Base-by-base conservation (phyloP, 169 alveolate genomes). In the Eimeria acervulina region DNA sequence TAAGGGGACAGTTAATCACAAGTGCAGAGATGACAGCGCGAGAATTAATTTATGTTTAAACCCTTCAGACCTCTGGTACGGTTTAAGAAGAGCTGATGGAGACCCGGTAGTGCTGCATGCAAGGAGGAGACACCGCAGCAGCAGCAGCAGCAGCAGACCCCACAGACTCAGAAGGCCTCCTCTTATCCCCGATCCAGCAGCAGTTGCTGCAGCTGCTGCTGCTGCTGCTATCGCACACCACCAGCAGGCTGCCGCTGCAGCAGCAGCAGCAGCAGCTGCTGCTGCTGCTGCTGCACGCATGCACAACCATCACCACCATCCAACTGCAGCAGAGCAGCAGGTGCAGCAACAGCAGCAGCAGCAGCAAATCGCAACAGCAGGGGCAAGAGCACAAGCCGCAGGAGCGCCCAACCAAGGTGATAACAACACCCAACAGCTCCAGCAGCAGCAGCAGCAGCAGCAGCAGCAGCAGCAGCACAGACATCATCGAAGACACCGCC, bases 21-120 rank as follows among this genome's bases (percentile, higher is more conserved):
- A 28, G 33, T 89, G 95, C 85, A 36, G 95, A 68, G 95, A 89
- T n/a, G 95, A 89, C 52, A 21, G 10, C 70, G 78, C 21, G 4
- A 66, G 10, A 31, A 68, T 89, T 23, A 89, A 89, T 36, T 38
- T 89, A 26, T 89, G 95, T 44, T 63, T 40, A 70, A 89, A 89
- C 31, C 95, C 95, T 1, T 89, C 95, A 21, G 95, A 89, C 72
- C 10, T 89, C 70, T 89, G 95, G 95, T 89, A 66, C n/a, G 95
- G 95, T 7, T 55, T 89, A 28, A 63, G 7, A 70, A 89, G 52
- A 15, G 26, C 38, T 15, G 95, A 89, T 21, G 95, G 95, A 7
- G 19, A 21, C 44, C 95, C 95, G 17, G 95, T 89, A 7, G 52
- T 33, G 17, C 74, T 89, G 84, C 66, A 52, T 42, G 38, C 95